Base-by-base conservation (phyloP, 176 grass and related monocot species). In the Guadua angustifolia region DNA sequence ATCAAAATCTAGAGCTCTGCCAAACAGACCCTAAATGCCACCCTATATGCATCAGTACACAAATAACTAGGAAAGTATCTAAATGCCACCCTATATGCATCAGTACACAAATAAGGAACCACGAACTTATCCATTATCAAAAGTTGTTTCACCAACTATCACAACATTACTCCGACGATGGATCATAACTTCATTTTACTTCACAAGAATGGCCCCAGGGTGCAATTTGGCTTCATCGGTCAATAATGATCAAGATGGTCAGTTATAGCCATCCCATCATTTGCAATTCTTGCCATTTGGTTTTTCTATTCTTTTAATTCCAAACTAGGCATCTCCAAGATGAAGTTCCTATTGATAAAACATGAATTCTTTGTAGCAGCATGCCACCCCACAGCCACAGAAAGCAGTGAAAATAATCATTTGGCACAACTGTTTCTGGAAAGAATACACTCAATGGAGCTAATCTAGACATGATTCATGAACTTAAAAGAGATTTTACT, bases 81-180 rank as follows among this genome's bases (percentile, higher is more conserved):
- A 57, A 24, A 56, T 69, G 32, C 63, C 58, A n/a, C 25, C 9
- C 22, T 18, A 50, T 44, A 89, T 71, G 19, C 24, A 53, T n/a
- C 35, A 25, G 36, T 60, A 89, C 14, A 66, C 22, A 66, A 49
- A 72, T 73, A 74, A 65, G 29, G 1, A 25, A 73, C 71, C 57
- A 38, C 13, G 6, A 52, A 26, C 57, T 64, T 74, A 2, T 58
- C 19, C 19, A 70, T 44, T 50, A 66, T 21, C 21, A 75, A 10
- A 74, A 62, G 40, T 7, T 73, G 63, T 52, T 88, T 83, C 24
- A 72, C 66, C 69, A 61, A 63, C 4, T 44, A 85, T 75, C 33
- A 62, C 33, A 82, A 53, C 36, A 89, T 62, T 43, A 81, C 45
- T 38, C 55, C 35, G 70, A 43, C 4, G 78, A 45, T 25, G 65